Evolutionary conservation across 1,284 basidiomycete species (phyloP).

Genomic region (Puccinia brachypodii): DNA sequence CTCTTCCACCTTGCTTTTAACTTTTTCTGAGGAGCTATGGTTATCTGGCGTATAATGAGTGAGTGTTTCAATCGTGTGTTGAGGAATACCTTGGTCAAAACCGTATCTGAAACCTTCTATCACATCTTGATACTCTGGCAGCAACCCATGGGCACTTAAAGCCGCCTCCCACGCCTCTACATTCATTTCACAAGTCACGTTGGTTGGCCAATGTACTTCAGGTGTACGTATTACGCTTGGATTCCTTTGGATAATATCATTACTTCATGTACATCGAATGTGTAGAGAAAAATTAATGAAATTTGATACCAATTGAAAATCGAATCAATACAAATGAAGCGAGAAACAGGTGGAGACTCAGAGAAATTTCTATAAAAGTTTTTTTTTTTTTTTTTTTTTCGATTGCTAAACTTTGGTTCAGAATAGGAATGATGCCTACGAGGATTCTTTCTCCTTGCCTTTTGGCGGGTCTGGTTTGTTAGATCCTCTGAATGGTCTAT

Average conservation of each 20-base stretch:
- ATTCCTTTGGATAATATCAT: not conserved
- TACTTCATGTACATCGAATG: not conserved
- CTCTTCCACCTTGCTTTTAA: not conserved
- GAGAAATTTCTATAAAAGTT: too few relatives aligned
- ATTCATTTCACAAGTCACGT: not conserved
- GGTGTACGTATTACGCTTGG: not conserved
- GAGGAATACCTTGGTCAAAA: conserved; percentile 17
- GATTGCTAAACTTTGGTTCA: not conserved
- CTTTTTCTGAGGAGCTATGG: not conserved
- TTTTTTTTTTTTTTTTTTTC: not conserved
- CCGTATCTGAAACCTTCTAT: not conserved
- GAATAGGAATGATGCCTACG: not conserved
- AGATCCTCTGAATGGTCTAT: too few relatives aligned
- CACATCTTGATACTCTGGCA: not conserved
- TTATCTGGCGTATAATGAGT: too few relatives aligned
- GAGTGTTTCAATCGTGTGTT: too few relatives aligned
- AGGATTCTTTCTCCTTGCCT: not conserved
- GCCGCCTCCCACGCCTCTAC: not conserved
- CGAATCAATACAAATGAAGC: not conserved
- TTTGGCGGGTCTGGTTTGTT: not conserved
- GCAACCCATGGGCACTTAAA: not conserved
- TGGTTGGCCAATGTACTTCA: not conserved
- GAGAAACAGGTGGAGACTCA: not conserved
- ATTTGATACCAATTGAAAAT: not conserved
- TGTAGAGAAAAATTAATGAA: not conserved